Base-by-base conservation (phyloP, 495 filamentous ascomycete species). In the Mycothermus thermophilus region DNA sequence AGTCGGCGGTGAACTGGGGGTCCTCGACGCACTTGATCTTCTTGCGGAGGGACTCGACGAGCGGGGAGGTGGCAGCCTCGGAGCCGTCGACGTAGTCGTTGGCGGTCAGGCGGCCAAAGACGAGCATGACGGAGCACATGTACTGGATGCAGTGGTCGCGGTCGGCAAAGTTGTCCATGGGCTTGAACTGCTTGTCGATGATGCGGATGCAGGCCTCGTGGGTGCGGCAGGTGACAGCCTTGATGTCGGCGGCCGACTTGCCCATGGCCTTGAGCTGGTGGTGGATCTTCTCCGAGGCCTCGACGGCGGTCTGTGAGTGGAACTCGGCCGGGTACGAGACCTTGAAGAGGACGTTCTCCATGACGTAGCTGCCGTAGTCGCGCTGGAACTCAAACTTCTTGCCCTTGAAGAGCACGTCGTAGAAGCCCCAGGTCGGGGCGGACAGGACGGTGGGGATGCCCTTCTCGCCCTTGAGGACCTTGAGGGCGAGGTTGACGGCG, bases 341-440 rank as follows among this genome's bases (percentile, higher is more conserved):
- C 71, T 97, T 97, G 73, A 97, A 97, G 30, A 97, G 80, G 30
- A 97, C 82, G 55, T 96, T 97, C 74, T 97, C 90, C 90, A 97
- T 97, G 35, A 97, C 92, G 58, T 97, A 97, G 70, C 80, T 88
- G 47, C 87, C 90, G 52, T 96, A 97, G 28, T 77, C 76, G 31
- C 90, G 76, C 66, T 97, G 90, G 72, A 94, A 96, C 56, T 83
- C 62, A 61, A 97, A 97, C 55, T 80, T 82, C 52, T 88, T 80
- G 62, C 83, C 84, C 68, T 87, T 83, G 71, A 97, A 97, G 36
- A 88, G 69, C 36, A 94, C 86, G 55, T 97, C 90, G 59, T 97
- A 97, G 74, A 95, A 97, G 28, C 90, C 90, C 90, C 90, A 97
- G 37, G 77, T 76, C 13, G 88, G 90, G 7, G 90, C 86, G 14